Evolutionary conservation across 805 yeast species (phyloP).

Genomic region (Yarrowia bubula): DNA sequence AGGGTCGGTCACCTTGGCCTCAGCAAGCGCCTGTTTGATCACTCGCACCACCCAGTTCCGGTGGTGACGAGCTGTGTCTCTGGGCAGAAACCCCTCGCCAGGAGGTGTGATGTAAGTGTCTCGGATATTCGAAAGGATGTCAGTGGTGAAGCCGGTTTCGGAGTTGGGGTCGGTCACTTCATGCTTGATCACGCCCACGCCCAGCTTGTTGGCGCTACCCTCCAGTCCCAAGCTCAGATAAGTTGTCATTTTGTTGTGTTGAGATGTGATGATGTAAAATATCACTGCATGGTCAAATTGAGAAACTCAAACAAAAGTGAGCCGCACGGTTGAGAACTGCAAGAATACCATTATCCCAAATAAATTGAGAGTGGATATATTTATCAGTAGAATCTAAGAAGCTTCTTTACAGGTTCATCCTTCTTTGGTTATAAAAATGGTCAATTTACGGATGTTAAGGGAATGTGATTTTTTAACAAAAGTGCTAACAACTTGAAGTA

Average conservation of each 20-base stretch:
- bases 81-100: conserved; percentile 95
- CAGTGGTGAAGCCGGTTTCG: conserved; percentile 56
- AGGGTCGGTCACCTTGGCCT: conserved; percentile 65
- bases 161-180: neutral
- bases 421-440: no score
- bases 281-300: neutral
- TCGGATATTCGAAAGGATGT: conserved; percentile 82
- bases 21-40: conserved; percentile 61
- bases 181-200: conserved; percentile 88
- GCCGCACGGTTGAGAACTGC: neutral
- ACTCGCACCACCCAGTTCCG: conserved; percentile 88
- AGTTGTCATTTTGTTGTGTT: neutral
- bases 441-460: no score
- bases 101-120: conserved; percentile 96
- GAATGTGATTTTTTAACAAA: no score
- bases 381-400: no score
- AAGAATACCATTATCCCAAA: no score
- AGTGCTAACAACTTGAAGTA: no score
- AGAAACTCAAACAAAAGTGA: neutral
- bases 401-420: neutral
- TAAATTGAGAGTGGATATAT: no score
- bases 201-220: conserved; percentile 96
- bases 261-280: neutral
- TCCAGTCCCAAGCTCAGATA: conserved; percentile 65
- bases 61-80: conserved; percentile 97